These are phyloP conservation scores for Thraustochytrium sp. DNA, from an alignment of 352 stramenopile species.

Conservation along the genomic window DNA sequence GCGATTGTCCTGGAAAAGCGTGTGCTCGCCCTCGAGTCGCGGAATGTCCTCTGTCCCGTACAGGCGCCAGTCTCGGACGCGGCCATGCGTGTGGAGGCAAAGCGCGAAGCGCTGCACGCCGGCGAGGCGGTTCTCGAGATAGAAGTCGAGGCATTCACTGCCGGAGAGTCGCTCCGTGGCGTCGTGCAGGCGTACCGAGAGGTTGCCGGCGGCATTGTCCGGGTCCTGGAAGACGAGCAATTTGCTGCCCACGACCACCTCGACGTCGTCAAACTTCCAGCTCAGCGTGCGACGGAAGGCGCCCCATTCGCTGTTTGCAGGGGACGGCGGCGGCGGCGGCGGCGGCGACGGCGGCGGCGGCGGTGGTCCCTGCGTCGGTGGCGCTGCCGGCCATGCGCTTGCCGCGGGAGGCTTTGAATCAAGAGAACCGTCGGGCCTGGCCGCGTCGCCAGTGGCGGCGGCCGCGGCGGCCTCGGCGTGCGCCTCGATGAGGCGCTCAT, in stretches of 20 bases:
- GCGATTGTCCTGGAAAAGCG: constrained; percentile 26
- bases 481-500: background rate
- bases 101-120: constrained; percentile 15
- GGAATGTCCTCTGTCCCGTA: constrained; percentile 36
- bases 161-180: background rate
- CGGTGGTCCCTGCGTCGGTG: background rate
- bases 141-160: constrained; percentile 36
- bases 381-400: no score
- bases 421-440: no score
- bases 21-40: background rate
- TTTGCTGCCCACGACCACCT: constrained; percentile 20
- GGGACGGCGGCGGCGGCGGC: background rate
- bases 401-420: no score
- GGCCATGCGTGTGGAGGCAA: background rate
- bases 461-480: background rate
- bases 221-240: constrained; percentile 16
- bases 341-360: background rate
- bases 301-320: background rate
- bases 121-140: constrained; percentile 21
- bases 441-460: no score
- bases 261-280: constrained; percentile 39
- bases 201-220: background rate
- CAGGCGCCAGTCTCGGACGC: constrained; percentile 1
- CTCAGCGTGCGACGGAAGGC: constrained; percentile 12
- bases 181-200: constrained; percentile 20